These are phyloP conservation scores for Eruca vesicaria DNA, from an alignment of 441 rosid genomes.

Conservation along the genomic window DNA sequence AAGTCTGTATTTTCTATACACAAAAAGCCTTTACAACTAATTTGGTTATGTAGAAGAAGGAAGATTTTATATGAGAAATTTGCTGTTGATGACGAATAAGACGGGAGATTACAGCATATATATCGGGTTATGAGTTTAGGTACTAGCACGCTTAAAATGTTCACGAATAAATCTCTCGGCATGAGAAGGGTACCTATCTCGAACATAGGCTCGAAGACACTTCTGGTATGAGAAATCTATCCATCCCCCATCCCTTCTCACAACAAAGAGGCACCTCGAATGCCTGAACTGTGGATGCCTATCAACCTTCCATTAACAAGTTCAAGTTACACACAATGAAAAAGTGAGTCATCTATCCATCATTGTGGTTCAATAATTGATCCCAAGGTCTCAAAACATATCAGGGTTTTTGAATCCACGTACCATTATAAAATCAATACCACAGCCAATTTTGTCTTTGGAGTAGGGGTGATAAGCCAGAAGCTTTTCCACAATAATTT, in stretches of 20 bases:
- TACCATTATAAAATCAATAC: constrained; percentile 76
- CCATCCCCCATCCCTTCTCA: constrained; percentile 83
- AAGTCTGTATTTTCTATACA: no score
- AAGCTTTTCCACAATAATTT: constrained; percentile 59
- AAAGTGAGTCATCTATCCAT: no score
- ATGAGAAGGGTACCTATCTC: constrained; percentile 57
- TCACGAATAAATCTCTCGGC: constrained; percentile 74
- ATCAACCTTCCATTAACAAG: constrained; percentile 58
- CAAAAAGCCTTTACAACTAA: no score
- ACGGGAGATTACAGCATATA: constrained; percentile 3
- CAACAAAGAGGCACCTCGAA: constrained; percentile 78
- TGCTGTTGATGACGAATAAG: not conserved
- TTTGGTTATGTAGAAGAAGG: not conserved
- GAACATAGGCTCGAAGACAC: constrained; percentile 72
- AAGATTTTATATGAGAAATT: not conserved
- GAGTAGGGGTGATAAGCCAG: constrained; percentile 73
- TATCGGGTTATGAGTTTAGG: constrained; percentile 25
- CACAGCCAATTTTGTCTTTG: constrained; percentile 84
- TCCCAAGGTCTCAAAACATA: no score
- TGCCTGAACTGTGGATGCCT: constrained; percentile 73
- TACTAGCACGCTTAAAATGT: constrained; percentile 59
- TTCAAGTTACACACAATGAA: not conserved
- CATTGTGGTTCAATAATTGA: no score
- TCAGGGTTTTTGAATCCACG: not conserved
- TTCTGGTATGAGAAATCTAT: constrained; percentile 90